Base-by-base conservation (phyloP, 495 filamentous ascomycete genomes). In the Copromyces sp. region DNA sequence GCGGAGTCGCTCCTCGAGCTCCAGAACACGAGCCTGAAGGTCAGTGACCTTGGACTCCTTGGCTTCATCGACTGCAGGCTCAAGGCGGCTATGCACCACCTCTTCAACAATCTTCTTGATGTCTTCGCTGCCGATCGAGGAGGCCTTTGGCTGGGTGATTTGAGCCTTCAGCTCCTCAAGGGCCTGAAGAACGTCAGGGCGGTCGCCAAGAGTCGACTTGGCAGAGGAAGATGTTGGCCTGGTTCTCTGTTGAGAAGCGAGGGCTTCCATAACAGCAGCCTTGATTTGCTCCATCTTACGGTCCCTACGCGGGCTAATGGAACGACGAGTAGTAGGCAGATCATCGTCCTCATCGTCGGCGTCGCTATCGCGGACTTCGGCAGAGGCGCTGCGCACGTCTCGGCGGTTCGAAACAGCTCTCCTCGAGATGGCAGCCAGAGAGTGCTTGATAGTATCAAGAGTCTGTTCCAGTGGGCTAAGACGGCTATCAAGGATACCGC, bases 311-410 rank as follows among this genome's bases (percentile, higher is more conserved):
- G 90, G 89, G 71, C 87, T 90, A 73, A 87, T 80, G 9, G 92
- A 90, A 17, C 87, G 89, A 16, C 91, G 88, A 39, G 87, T 84
- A 32, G 83, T 76, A 35, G 88, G 88, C 20, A 87, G 81, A 8
- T 89, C 90, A 35, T 97, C 93, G 76, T 97, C 94, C 77, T 97
- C 94, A 74, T 98, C 95, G 74, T 98, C 95, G 2, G 95, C 95
- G 82, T 98, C 95, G 73, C 94, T 97, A 68, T 94, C 87, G 68
- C 89, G 89, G 47, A 88, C 81, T 47, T 90, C 89, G 11, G 85
- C 86, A 68, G 90, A 91, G 20, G 87, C 78, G 74, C 90, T 91
- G 74, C 87, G 84, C 75, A 81, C 81, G 17, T 84, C 83, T 6
- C 82, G 84, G 44, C 83, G 79, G 42, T 79, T 84, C 29, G 86